Evolutionary conservation across 1,284 basidiomycete species (phyloP).

Genomic region (Trichosporon inkin): DNA sequence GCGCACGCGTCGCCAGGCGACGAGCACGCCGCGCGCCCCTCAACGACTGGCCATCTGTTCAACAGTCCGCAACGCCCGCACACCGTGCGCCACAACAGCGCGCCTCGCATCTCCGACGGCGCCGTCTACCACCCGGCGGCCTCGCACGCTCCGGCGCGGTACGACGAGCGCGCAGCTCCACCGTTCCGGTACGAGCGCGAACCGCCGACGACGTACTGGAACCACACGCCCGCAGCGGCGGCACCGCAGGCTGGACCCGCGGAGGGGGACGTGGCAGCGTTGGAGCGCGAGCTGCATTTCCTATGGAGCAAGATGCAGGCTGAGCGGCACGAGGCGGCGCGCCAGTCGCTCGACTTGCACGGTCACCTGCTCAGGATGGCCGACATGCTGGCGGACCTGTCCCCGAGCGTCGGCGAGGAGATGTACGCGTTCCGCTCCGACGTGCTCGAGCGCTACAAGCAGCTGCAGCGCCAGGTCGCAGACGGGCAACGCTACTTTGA

Average conservation of each 20-base stretch:
- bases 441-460: constrained; percentile 7
- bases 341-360: constrained; percentile 31
- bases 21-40: constrained; percentile 13
- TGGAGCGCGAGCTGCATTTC: constrained; percentile 35
- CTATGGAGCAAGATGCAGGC: constrained; percentile 29
- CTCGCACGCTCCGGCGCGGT: neutral
- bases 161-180: constrained; percentile 11
- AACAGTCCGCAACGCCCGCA: neutral
- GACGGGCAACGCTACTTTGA: neutral
- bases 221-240: constrained; percentile 2
- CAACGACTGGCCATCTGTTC: neutral
- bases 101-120: neutral
- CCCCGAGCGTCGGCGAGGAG: neutral
- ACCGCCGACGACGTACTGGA: constrained; percentile 11
- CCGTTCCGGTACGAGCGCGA: constrained; percentile 38
- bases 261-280: constrained; percentile 23
- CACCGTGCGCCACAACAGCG: neutral
- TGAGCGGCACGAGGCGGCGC: constrained; percentile 35
- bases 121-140: neutral
- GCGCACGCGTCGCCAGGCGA: constrained; percentile 29
- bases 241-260: neutral
- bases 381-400: constrained; percentile 13
- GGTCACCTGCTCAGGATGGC: constrained; percentile 36
- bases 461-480: constrained; percentile 1
- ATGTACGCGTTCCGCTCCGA: neutral